These are phyloP conservation scores for Xylariales sp. DNA, from an alignment of 2,329 filamentous ascomycete genomes.

Conservation along the genomic window DNA sequence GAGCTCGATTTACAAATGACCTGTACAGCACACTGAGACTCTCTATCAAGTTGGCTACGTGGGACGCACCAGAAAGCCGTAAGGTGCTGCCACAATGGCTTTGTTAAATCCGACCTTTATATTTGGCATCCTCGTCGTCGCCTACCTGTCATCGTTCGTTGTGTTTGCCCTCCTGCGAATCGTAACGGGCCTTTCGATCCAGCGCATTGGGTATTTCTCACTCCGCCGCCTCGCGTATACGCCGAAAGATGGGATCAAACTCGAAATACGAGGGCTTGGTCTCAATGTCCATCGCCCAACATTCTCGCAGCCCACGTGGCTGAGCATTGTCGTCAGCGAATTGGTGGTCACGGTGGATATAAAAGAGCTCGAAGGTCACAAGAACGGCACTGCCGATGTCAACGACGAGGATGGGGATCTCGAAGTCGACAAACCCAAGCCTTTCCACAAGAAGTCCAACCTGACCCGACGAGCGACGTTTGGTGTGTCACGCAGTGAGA, in stretches of 20 bases:
- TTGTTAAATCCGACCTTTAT: conserved; percentile 75
- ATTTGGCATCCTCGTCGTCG: conserved; percentile 76
- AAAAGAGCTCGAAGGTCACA: conserved; percentile 54
- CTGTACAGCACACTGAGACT: conserved; percentile 2
- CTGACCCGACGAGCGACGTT: conserved; percentile 22
- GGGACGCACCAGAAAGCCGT: conserved; percentile 20
- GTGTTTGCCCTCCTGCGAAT: conserved; percentile 91
- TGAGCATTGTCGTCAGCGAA: conserved; percentile 85
- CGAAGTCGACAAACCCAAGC: conserved; percentile 12
- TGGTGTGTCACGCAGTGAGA: conserved; percentile 54
- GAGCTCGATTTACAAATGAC: not conserved
- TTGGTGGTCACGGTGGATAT: conserved; percentile 80
- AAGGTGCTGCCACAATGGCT: conserved; percentile 46
- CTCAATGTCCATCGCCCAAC: conserved; percentile 88
- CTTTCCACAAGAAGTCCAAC: conserved; percentile 20
- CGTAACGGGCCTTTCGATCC: conserved; percentile 89
- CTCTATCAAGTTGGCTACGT: conserved; percentile 15
- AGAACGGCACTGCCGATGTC: conserved; percentile 24
- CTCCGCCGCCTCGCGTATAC: conserved; percentile 87
- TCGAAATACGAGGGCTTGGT: conserved; percentile 86
- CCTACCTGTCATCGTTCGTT: conserved; percentile 89
- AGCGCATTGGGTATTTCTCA: conserved; percentile 89
- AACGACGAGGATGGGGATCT: conserved; percentile 20
- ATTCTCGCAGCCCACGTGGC: conserved; percentile 94
- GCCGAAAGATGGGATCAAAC: conserved; percentile 79